Percentiles rank a stretch among this genome's conserved stretches.
phyloP scores from a whole-genome alignment of 1,139 yeast species.

The Suhomyces ambrosiae region DNA sequence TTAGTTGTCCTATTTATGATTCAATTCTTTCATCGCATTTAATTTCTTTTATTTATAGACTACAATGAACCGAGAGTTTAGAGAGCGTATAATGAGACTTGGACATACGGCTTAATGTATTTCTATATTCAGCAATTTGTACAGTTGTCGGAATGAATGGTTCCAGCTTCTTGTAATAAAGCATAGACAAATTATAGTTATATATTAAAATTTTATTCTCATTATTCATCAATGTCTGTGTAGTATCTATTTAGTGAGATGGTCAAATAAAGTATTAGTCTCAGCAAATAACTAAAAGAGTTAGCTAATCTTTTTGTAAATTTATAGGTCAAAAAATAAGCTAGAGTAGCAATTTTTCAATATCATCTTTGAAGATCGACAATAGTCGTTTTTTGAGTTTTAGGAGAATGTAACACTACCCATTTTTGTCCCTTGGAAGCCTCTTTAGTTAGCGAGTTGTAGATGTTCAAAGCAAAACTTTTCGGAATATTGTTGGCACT shows the following conservation, averaged over 20 bases:
- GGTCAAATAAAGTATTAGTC: neutral
- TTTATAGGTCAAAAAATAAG: too few species aligned
- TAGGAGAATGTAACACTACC: conserved; percentile 74
- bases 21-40: conserved; percentile 12
- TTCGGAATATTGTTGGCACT: conserved; percentile 59
- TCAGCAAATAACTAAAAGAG: neutral
- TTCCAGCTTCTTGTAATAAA: neutral
- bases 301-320: neutral
- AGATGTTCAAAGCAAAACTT: conserved; percentile 74
- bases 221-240: neutral
- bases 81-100: neutral
- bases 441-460: conserved; percentile 71
- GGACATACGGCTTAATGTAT: too few species aligned
- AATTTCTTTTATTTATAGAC: conserved; percentile 10
- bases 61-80: neutral
- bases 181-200: neutral
- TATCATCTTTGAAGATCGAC: conserved; percentile 61
- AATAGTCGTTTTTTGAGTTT: conserved; percentile 69
- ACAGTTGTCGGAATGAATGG: too few species aligned
- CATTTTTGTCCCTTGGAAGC: conserved; percentile 68
- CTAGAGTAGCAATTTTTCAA: neutral
- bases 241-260: neutral
- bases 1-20: conserved; percentile 2
- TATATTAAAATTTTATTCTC: neutral
- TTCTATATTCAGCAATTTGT: too few species aligned